Evolutionary conservation across 768 basidiomycete genomes (phyloP).

Genomic region (Suillus subalutaceus): DNA sequence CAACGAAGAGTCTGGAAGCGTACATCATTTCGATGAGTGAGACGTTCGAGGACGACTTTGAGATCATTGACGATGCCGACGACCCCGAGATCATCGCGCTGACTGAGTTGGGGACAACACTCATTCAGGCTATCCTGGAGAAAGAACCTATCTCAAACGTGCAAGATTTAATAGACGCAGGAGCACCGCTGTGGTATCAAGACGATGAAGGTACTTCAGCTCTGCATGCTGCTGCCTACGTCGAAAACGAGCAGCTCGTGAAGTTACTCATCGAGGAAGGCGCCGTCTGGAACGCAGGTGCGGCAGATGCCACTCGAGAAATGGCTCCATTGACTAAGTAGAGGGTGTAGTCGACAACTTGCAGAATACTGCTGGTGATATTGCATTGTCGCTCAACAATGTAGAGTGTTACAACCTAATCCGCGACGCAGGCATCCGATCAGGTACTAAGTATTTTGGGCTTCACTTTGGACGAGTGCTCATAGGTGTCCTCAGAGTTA

Average conservation of each 20-base stretch:
- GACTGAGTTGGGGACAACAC: conserved; percentile 56
- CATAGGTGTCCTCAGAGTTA: conserved; percentile 53
- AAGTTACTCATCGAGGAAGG: conserved; percentile 75
- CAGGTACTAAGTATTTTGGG: conserved; percentile 54
- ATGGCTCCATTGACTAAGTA: not conserved
- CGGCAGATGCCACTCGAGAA: conserved; percentile 21
- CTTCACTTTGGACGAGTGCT: conserved; percentile 10
- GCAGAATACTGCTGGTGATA: conserved; percentile 85
- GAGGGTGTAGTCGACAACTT: conserved; percentile 65
- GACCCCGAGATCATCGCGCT: conserved; percentile 46
- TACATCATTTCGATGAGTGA: conserved; percentile 1
- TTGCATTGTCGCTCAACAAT: conserved; percentile 87
- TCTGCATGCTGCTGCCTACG: conserved; percentile 85
- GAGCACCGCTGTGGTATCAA: conserved; percentile 90
- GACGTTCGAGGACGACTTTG: conserved; percentile 13
- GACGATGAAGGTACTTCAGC: conserved; percentile 81
- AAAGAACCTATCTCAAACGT: conserved; percentile 47
- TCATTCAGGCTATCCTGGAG: conserved; percentile 62
- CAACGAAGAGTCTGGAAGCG: not conserved
- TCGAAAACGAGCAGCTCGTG: conserved; percentile 65
- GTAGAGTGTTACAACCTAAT: conserved; percentile 72
- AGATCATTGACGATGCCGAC: conserved; percentile 26
- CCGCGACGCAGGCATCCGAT: conserved; percentile 90
- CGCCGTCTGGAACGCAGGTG: conserved; percentile 90
- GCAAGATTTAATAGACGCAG: conserved; percentile 55